Conservation (phyloP, 2,329 filamentous ascomycete species). For the Diaporthe velutina region DNA sequence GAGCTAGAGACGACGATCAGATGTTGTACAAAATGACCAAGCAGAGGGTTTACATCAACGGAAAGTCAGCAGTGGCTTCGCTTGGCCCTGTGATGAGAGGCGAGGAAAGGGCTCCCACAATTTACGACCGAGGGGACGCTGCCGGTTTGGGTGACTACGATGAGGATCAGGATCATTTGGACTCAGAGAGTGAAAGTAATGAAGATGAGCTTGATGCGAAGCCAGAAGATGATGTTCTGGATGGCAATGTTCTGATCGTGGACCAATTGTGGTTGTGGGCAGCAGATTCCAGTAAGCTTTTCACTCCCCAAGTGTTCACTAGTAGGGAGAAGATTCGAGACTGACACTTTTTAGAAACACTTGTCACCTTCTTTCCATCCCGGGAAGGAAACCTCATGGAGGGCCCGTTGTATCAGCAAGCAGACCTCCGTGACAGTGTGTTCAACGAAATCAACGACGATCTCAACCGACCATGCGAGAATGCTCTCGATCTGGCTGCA, state of each 20-base stretch:
- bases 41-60: slow-evolving; percentile 42
- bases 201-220: not conserved
- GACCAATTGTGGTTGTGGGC: slow-evolving; percentile 73
- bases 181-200: slow-evolving; percentile 20
- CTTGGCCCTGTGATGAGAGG: not conserved
- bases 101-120: not conserved
- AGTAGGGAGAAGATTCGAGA: not conserved
- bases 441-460: slow-evolving; percentile 75
- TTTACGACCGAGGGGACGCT: not conserved
- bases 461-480: slow-evolving; percentile 68
- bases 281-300: slow-evolving; percentile 58
- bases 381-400: slow-evolving; percentile 64
- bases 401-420: slow-evolving; percentile 65
- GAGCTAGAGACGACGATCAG: slow-evolving; percentile 70
- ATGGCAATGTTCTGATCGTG: slow-evolving; percentile 71
- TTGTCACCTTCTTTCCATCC: slow-evolving; percentile 65
- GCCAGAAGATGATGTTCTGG: slow-evolving; percentile 47
- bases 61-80: not conserved
- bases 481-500: slow-evolving; percentile 69
- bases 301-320: rapidly evolving
- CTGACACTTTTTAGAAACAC: slow-evolving; percentile 60
- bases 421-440: slow-evolving; percentile 70
- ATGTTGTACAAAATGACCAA: slow-evolving; percentile 74
- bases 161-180: not conserved
- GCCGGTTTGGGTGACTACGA: slow-evolving; percentile 16